Evolutionary conservation across 1,284 basidiomycete genomes (phyloP).

Genomic region (Cryptococcus sp.): DNA sequence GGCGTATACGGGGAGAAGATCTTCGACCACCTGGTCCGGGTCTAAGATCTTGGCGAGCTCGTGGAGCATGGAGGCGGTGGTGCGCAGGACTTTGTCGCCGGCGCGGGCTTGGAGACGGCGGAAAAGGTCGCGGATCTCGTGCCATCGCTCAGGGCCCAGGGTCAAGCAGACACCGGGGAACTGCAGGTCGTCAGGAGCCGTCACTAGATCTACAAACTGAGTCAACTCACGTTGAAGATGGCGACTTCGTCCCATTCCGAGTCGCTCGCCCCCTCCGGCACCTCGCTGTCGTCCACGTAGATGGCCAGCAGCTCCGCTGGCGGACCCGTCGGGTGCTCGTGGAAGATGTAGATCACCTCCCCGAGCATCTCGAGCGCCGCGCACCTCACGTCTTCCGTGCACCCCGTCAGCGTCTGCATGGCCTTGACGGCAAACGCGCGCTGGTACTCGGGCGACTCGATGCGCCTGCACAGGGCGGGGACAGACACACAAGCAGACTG

Average conservation of each 20-base stretch:
- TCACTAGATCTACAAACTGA: not conserved
- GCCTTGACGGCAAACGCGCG: constrained; percentile 63
- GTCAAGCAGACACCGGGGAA: constrained; percentile 88
- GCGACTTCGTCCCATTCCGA: constrained; percentile 78
- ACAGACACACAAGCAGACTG: constrained; percentile 85
- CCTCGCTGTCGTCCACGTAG: constrained; percentile 56
- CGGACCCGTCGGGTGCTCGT: constrained; percentile 60
- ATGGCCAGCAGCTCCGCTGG: constrained; percentile 75
- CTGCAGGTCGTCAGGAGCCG: constrained; percentile 17
- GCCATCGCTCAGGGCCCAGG: constrained; percentile 73
- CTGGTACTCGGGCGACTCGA: constrained; percentile 57
- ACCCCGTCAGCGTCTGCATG: constrained; percentile 62
- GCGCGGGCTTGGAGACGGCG: constrained; percentile 56
- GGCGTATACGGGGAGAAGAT: constrained; percentile 74
- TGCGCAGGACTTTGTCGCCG: constrained; percentile 54
- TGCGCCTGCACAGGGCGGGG: constrained; percentile 70
- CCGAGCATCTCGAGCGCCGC: constrained; percentile 86
- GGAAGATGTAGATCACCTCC: constrained; percentile 85
- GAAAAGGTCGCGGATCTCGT: constrained; percentile 69
- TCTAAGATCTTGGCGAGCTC: constrained; percentile 86
- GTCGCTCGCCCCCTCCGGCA: constrained; percentile 38
- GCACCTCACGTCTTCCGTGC: constrained; percentile 69
- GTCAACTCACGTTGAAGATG: constrained; percentile 68
- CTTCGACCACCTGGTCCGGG: constrained; percentile 61
- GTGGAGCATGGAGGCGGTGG: constrained; percentile 73